These are phyloP conservation scores for Trichoderma breve DNA, from an alignment of 2,329 filamentous ascomycete genomes.

Conservation along the genomic window DNA sequence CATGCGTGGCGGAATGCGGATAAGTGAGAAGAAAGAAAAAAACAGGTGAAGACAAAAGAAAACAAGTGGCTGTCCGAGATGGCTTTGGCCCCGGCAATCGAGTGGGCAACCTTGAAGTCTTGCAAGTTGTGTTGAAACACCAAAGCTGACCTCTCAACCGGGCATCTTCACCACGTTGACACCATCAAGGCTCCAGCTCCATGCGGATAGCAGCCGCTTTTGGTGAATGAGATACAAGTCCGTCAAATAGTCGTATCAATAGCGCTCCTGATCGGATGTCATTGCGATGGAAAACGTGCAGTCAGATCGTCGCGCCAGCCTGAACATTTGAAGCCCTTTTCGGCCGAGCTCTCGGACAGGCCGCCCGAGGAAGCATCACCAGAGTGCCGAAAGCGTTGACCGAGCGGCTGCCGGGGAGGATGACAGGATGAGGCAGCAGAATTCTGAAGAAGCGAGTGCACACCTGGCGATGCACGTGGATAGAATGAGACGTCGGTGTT, in stretches of 20 bases:
- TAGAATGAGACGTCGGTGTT: neutral
- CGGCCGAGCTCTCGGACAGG: neutral
- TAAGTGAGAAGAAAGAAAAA: neutral
- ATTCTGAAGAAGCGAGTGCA: neutral
- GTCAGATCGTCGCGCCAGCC: neutral
- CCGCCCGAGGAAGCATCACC: neutral
- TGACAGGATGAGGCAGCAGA: neutral
- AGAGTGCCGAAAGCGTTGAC: neutral
- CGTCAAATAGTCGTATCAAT: neutral
- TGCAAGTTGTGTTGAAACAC: neutral
- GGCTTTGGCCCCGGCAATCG: neutral
- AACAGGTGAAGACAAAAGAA: neutral
- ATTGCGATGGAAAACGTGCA: neutral
- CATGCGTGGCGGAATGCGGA: neutral
- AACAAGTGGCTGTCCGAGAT: neutral
- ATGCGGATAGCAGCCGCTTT: neutral
- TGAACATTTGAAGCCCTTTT: neutral
- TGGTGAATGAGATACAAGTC: neutral
- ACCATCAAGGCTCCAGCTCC: neutral
- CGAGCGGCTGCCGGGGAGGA: neutral
- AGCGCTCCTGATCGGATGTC: neutral
- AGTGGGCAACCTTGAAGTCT: neutral
- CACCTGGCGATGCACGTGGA: constrained; percentile 2
- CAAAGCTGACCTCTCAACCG: neutral
- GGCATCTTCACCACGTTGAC: neutral